phyloP scores from a whole-genome alignment of 148 eudicot species.

The Dysphania ambrosioides region DNA sequence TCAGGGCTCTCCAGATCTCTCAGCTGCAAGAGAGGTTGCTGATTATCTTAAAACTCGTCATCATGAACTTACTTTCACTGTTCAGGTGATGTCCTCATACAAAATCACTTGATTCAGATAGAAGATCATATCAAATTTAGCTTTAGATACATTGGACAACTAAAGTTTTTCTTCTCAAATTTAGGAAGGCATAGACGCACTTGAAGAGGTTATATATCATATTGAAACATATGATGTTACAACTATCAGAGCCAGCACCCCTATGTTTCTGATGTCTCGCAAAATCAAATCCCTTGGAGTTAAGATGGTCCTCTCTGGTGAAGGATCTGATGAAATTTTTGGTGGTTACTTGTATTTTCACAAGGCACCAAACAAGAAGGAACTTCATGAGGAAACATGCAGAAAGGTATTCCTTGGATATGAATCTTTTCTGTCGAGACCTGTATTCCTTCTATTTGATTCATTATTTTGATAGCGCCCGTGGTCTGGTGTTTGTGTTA shows the following conservation, averaged over 20 bases:
- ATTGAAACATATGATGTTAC: constrained; percentile 95
- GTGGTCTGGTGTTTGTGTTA: constrained; percentile 13
- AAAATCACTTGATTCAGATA: neutral
- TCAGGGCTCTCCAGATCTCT: constrained; percentile 97
- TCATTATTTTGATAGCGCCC: neutral
- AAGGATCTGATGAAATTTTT: constrained; percentile 97
- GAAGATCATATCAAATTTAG: neutral
- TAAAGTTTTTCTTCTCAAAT: constrained; percentile 18
- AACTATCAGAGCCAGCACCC: constrained; percentile 91
- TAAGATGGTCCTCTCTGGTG: constrained; percentile 97
- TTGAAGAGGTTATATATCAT: constrained; percentile 94
- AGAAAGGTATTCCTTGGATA: constrained; percentile 54
- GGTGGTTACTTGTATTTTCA: constrained; percentile 97
- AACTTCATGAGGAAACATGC: constrained; percentile 90
- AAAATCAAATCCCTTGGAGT: constrained; percentile 95
- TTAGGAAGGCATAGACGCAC: constrained; percentile 95
- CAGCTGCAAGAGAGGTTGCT: constrained; percentile 92
- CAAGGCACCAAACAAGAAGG: constrained; percentile 97
- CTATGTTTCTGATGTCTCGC: constrained; percentile 97
- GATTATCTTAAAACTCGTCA: constrained; percentile 90
- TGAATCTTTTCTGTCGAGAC: constrained; percentile 9
- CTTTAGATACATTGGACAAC: constrained; percentile 1
- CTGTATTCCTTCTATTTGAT: neutral
- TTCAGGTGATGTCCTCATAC: constrained; percentile 53
- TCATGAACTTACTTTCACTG: constrained; percentile 93